Evolutionary conservation across 495 filamentous ascomycete genomes (phyloP), one percentile per base, ranked within the genome.

Genomic region (Talaromyces nanjingensis): DNA sequence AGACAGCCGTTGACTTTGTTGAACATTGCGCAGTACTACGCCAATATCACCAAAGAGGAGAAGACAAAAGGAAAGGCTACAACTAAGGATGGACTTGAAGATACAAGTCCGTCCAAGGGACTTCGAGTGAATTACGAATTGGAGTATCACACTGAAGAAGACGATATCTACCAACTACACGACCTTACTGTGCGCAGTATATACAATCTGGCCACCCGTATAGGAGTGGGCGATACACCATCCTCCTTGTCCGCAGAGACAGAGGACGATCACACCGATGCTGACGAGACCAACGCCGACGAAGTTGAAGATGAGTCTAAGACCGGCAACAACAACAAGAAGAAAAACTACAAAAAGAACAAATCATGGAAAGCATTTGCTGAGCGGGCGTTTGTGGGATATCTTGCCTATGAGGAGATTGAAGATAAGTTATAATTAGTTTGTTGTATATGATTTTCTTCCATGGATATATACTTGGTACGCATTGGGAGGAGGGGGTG

Each of bases 11-110:
- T 96, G 25, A 88, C 90, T 0, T 77, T 89, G 65, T 79, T 90
- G 2, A 81, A 89, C 9, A 97, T 89, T 70, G 92, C 86, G 4
- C 94, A 99, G 68, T 97, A 96, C 76, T 96, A 82, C 72, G 92
- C 93, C 52, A 99, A 99, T 75, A 77, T 99, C 2, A 97, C 96
- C 0, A 75, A 82, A 64, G 87, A 96, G 77, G 96, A 98, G 71
- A 88, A 87, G 53, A 47, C n/a, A 45, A 47, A 33, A 2, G 27
- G 7, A n/a, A 64, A 70, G 39, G 70, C 64, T 45, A 16, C 63
- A 29, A 22, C 8, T 22, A 49, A 59, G 18, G 62, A 71, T 72
- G 20, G 74, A 82, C 22, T 24, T 24, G 22, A 24, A 24, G 22
- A 24, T 24, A 24, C 22, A 24, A 63, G 81, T 85, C 6, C 27